Percentiles rank a stretch among this genome's conserved stretches.
Conservation (phyloP, 495 filamentous ascomycete genomes). For the Annulohypoxylon maeteangense region DNA sequence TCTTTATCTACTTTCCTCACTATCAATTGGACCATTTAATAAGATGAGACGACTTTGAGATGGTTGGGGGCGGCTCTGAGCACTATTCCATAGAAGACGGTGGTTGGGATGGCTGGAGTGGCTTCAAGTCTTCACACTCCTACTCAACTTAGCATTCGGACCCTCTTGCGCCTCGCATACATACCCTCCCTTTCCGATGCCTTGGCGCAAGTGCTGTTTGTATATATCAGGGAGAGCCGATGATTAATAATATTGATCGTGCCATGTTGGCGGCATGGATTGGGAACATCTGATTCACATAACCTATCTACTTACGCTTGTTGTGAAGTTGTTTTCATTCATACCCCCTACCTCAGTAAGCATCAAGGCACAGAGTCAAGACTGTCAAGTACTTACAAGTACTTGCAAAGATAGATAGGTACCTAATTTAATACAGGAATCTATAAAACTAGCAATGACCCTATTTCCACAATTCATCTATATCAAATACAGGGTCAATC, state of each 20-base stretch:
- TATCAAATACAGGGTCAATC: background rate
- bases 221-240: conserved; percentile 39
- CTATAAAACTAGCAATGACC: background rate
- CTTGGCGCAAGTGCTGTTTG: conserved; percentile 23
- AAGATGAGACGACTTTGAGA: conserved; percentile 30
- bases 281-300: background rate
- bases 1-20: conserved; percentile 4
- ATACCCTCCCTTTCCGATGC: conserved; percentile 12
- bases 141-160: conserved; percentile 19
- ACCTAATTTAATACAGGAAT: background rate
- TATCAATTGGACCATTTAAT: conserved; percentile 27
- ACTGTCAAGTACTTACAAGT: background rate
- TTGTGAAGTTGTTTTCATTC: background rate
- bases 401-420: background rate
- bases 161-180: conserved; percentile 6
- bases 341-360: background rate
- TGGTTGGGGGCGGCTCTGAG: conserved; percentile 9
- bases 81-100: background rate
- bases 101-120: conserved; percentile 12
- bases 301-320: background rate
- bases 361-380: background rate
- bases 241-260: conserved; percentile 37
- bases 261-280: conserved; percentile 12
- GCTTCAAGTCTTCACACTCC: conserved; percentile 19
- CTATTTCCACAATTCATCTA: background rate